These are phyloP conservation scores for Spathaspora arborariae DNA, from an alignment of 805 yeast species.

Conservation along the genomic window DNA sequence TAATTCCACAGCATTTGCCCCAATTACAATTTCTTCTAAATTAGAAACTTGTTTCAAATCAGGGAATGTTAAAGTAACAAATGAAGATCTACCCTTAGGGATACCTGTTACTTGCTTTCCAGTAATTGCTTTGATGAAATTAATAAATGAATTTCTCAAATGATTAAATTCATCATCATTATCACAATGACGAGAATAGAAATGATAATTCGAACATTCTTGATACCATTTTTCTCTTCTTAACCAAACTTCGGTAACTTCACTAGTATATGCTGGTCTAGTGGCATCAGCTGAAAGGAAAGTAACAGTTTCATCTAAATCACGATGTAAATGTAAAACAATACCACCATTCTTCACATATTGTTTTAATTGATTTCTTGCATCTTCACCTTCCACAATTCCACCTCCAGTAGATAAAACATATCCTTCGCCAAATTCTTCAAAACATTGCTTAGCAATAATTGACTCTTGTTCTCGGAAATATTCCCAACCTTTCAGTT, in stretches of 20 bases:
- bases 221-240: constrained; percentile 77
- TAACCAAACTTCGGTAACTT: constrained; percentile 77
- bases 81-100: constrained; percentile 54
- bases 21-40: constrained; percentile 55
- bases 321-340: constrained; percentile 88
- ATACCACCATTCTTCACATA: constrained; percentile 61
- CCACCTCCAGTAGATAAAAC: constrained; percentile 97
- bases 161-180: constrained; percentile 49
- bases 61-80: constrained; percentile 68
- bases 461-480: constrained; percentile 69
- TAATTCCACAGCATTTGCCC: constrained; percentile 79
- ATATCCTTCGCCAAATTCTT: constrained; percentile 41
- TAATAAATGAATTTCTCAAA: constrained; percentile 56
- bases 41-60: constrained; percentile 48
- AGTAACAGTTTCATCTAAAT: constrained; percentile 70
- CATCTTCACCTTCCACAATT: constrained; percentile 70
- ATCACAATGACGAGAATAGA: constrained; percentile 72
- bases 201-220: constrained; percentile 73
- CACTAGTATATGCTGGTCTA: constrained; percentile 84
- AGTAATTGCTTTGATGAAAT: constrained; percentile 57
- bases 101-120: constrained; percentile 43
- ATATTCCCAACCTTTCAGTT: constrained; percentile 76
- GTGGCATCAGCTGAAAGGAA: constrained; percentile 75
- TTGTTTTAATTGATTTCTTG: constrained; percentile 59
- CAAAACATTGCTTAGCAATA: constrained; percentile 49